Percentiles rank a stretch among this genome's conserved stretches.
phyloP scores from a whole-genome alignment of 148 eudicot species.

The Silene uniflora region DNA sequence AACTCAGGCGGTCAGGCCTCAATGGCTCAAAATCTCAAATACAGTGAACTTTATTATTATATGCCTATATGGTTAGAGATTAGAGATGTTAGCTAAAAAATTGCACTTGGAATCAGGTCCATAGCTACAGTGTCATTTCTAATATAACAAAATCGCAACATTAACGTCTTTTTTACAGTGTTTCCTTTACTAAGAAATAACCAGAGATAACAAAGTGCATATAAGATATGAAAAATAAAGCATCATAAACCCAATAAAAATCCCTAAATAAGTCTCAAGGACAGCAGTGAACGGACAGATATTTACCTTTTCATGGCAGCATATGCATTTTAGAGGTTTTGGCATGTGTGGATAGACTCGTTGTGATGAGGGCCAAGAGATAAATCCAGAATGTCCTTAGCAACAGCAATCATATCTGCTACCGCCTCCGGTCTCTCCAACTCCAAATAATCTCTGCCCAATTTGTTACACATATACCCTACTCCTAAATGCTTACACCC shows the following conservation, averaged over 20 bases:
- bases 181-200: too few relatives aligned
- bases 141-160: background rate
- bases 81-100: too few relatives aligned
- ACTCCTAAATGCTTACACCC: constrained; percentile 85
- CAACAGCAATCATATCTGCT: constrained; percentile 87
- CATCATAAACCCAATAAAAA: background rate
- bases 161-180: too few relatives aligned
- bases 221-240: background rate
- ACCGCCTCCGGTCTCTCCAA: constrained; percentile 89
- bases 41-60: too few relatives aligned
- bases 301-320: constrained; percentile 81
- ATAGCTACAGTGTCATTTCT: too few relatives aligned
- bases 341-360: constrained; percentile 73
- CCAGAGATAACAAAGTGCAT: too few relatives aligned
- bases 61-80: too few relatives aligned
- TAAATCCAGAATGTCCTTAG: constrained; percentile 96
- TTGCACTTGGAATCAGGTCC: too few relatives aligned
- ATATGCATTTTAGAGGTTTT: too few relatives aligned
- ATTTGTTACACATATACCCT: constrained; percentile 80
- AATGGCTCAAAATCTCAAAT: too few relatives aligned
- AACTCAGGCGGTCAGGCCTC: too few relatives aligned
- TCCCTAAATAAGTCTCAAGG: constrained; percentile 3
- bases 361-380: constrained; percentile 81
- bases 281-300: constrained; percentile 3
- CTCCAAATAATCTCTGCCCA: constrained; percentile 94